Evolutionary conservation across 2,329 filamentous ascomycete genomes (phyloP).

Genomic region (Neonectria punicea): DNA sequence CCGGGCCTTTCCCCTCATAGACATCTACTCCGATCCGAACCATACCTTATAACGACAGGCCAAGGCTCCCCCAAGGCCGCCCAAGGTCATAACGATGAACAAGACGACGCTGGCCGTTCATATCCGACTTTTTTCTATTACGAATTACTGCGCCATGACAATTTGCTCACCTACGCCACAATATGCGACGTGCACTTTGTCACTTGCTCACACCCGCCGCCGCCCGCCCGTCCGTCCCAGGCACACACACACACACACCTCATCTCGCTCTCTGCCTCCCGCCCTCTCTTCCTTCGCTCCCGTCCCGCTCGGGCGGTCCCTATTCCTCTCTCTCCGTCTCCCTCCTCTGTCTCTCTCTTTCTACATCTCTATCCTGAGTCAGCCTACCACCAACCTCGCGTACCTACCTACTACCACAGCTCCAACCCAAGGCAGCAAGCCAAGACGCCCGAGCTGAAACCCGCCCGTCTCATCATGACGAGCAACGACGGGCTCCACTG

Average conservation of each 20-base stretch:
- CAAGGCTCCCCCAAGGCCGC: background rate
- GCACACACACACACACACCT: background rate
- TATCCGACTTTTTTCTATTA: slow-evolving; percentile 16
- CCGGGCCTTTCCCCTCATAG: slow-evolving; percentile 18
- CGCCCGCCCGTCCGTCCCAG: background rate
- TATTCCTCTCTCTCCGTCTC: background rate
- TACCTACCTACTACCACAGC: background rate
- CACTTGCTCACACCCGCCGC: background rate
- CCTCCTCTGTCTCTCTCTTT: background rate
- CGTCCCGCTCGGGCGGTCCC: background rate
- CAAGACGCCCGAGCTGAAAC: slow-evolving; percentile 32
- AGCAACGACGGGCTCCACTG: slow-evolving; percentile 11
- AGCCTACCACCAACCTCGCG: too few species aligned
- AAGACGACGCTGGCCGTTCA: slow-evolving; percentile 13
- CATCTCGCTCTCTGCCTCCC: background rate
- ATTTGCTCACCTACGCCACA: slow-evolving; percentile 1
- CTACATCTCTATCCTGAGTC: too few species aligned
- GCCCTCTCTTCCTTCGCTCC: background rate
- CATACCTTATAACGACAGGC: slow-evolving; percentile 11
- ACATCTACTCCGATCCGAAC: slow-evolving; percentile 22
- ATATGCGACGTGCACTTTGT: background rate
- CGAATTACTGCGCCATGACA: slow-evolving; percentile 20
- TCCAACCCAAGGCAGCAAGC: background rate
- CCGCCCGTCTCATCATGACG: slow-evolving; percentile 17
- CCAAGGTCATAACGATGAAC: background rate